phyloP scores from a whole-genome alignment of 805 yeast species.

The Cyberlindnera nakhonratchasimensis region DNA sequence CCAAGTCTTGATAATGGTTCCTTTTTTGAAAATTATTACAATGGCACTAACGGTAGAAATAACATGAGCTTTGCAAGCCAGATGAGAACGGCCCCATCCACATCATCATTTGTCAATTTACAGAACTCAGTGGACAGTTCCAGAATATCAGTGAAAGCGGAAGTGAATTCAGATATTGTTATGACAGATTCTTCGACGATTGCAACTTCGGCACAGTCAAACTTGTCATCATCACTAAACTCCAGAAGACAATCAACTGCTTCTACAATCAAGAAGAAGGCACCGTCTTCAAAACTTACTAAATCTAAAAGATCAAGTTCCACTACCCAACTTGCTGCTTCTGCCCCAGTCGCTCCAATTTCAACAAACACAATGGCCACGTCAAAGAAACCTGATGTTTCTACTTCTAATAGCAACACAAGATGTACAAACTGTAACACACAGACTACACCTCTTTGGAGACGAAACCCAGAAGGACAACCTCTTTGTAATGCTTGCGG shows the following conservation, averaged over 20 bases:
- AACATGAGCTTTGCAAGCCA: slow-evolving; percentile 25
- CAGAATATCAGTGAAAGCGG: slow-evolving; percentile 3
- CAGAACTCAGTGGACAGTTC: slow-evolving; percentile 4
- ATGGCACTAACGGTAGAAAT: slow-evolving; percentile 12
- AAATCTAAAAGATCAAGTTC: slow-evolving; percentile 24
- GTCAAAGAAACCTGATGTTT: slow-evolving; percentile 8
- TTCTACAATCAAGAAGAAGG: slow-evolving; percentile 26
- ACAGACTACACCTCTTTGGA: slow-evolving; percentile 90
- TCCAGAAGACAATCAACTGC: slow-evolving; percentile 22
- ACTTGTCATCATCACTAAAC: slow-evolving; percentile 21
- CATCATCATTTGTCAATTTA: slow-evolving; percentile 13
- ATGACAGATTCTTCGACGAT: slow-evolving; percentile 11
- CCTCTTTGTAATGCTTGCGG: slow-evolving; percentile 98
- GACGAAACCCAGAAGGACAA: slow-evolving; percentile 88
- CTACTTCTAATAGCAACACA: slow-evolving; percentile 24
- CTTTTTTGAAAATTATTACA: slow-evolving; percentile 26
- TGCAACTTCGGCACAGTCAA: slow-evolving; percentile 4
- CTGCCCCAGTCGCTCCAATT: slow-evolving; percentile 5
- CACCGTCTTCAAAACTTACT: slow-evolving; percentile 19
- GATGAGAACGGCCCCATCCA: slow-evolving; percentile 24
- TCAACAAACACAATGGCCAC: slow-evolving; percentile 4
- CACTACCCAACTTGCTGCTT: slow-evolving; percentile 17
- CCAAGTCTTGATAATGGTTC: slow-evolving; percentile 24
- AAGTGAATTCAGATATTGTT: slow-evolving; percentile 10
- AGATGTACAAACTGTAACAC: slow-evolving; percentile 88